Evolutionary conservation across 495 filamentous ascomycete genomes (phyloP), one percentile per base, ranked within the genome.

Genomic region (Hypoxylon fuscum): DNA sequence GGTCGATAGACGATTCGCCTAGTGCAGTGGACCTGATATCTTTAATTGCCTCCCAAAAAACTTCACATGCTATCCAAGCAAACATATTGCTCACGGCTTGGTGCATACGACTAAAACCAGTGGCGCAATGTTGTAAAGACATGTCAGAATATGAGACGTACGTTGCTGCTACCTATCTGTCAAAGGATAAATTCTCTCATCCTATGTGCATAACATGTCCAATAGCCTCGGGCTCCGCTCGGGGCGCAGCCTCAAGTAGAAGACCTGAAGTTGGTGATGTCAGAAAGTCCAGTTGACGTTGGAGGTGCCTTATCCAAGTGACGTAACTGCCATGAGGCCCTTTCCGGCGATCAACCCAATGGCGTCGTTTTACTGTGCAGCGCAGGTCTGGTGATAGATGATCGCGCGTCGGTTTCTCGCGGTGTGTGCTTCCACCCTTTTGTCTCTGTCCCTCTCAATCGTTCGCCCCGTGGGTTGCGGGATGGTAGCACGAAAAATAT

Each of bases 401-500:
- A 43, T 53, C 29, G 52, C 22, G 51, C 18, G 47, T 66, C 63
- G 57, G 51, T 62, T 66, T 57, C 34, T 62, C 48, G 41, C 57
- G 58, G 63, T 11, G 63, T 11, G 63, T 43, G 53, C 27, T 62
- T 62, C 32, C 32, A 53, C 50, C 37, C 40, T 29, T 35, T 40
- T 15, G 17, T 48, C 50, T 37, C 14, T 5, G 43, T 12, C 23
- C 22, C 53, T 54, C 29, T 51, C 48, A 59, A 47, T 54, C 23
- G 50, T 45, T n/a, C 27, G 52, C 57, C 52, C 53, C 46, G 52
- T 25, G 41, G 48, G 27, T 52, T 58, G 52, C 35, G 47, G 56
- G 63, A 66, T 62, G 63, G 63, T 66, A 49, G 29, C 53, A 66
- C 63, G 25, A 42, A 37, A n/a, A 52, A 15, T 56, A 58, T 66